Evolutionary conservation across 2,329 filamentous ascomycete species (phyloP).

Genomic region (Elsinoe ampelina): DNA sequence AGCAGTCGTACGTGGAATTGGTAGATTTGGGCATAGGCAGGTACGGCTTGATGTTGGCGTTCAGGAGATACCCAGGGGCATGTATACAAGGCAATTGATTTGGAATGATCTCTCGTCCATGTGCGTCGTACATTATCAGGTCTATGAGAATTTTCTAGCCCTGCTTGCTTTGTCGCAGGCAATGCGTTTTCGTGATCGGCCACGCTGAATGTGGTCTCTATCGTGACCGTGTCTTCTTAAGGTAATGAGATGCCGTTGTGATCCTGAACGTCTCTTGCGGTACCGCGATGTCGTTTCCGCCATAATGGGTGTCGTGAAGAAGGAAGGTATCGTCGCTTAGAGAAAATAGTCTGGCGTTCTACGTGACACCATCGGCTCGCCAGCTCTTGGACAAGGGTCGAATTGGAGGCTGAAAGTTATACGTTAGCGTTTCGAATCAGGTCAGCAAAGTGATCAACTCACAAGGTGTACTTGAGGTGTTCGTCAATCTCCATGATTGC

Average conservation of each 20-base stretch:
- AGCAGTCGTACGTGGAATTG: conserved; percentile 91
- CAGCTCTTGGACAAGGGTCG: conserved; percentile 92
- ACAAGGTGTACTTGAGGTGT: conserved; percentile 99
- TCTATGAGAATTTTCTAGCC: conserved; percentile 8
- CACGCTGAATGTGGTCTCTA: conserved; percentile 3
- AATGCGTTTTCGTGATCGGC: neutral
- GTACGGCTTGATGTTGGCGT: neutral
- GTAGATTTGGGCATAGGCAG: conserved; percentile 38
- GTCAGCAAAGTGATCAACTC: conserved; percentile 37
- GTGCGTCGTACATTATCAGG: conserved; percentile 7
- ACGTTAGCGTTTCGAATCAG: neutral
- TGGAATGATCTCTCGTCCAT: neutral
- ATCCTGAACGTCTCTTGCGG: neutral
- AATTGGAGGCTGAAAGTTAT: conserved; percentile 79
- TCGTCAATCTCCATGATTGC: conserved; percentile 99
- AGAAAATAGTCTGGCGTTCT: conserved; percentile 99
- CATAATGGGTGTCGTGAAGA: conserved; percentile 7
- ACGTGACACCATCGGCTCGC: conserved; percentile 92
- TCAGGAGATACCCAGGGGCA: neutral
- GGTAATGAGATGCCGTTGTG: neutral
- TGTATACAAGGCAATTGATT: neutral
- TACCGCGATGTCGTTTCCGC: neutral
- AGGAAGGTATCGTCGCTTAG: conserved; percentile 39
- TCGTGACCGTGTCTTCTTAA: conserved; percentile 3
- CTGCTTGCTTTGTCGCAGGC: neutral